Evolutionary conservation across 768 basidiomycete genomes (phyloP).

Genomic region (Agaricus subrufescens): DNA sequence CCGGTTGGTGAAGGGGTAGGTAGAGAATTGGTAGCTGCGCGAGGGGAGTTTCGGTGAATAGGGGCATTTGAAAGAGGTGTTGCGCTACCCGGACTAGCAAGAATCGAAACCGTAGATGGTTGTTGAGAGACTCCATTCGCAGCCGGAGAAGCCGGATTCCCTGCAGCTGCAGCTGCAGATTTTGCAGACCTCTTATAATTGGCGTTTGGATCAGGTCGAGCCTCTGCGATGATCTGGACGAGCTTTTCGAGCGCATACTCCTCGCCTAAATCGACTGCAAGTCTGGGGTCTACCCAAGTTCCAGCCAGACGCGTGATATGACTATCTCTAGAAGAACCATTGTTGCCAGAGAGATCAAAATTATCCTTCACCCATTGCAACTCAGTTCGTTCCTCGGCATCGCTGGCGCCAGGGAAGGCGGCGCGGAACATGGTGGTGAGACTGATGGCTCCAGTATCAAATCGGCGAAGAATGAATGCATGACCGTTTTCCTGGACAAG

Average conservation of each 20-base stretch:
- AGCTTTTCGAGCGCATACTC: constrained; percentile 60
- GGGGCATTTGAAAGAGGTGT: neutral
- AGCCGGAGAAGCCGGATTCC: constrained; percentile 24
- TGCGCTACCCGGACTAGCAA: neutral
- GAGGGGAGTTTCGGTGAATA: constrained; percentile 5
- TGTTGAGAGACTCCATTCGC: constrained; percentile 17
- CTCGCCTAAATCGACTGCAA: constrained; percentile 65
- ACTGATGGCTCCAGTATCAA: constrained; percentile 89
- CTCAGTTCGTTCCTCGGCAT: constrained; percentile 74
- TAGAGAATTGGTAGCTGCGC: constrained; percentile 26
- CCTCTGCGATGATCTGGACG: constrained; percentile 62
- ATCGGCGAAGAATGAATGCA: constrained; percentile 91
- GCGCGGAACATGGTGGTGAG: constrained; percentile 97
- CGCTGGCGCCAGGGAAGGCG: constrained; percentile 79
- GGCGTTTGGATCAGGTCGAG: constrained; percentile 70
- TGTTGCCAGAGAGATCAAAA: constrained; percentile 74
- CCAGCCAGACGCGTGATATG: constrained; percentile 77
- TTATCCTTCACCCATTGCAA: constrained; percentile 78
- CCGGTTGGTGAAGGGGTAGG: constrained; percentile 38
- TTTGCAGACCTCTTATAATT: constrained; percentile 74
- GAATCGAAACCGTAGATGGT: neutral
- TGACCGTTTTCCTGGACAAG: constrained; percentile 62
- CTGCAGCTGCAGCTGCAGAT: constrained; percentile 24
- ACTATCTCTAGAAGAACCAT: constrained; percentile 60
- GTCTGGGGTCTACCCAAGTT: constrained; percentile 70